phyloP scores from a whole-genome alignment of 305 asterid species.

The Fraxinus sp. region DNA sequence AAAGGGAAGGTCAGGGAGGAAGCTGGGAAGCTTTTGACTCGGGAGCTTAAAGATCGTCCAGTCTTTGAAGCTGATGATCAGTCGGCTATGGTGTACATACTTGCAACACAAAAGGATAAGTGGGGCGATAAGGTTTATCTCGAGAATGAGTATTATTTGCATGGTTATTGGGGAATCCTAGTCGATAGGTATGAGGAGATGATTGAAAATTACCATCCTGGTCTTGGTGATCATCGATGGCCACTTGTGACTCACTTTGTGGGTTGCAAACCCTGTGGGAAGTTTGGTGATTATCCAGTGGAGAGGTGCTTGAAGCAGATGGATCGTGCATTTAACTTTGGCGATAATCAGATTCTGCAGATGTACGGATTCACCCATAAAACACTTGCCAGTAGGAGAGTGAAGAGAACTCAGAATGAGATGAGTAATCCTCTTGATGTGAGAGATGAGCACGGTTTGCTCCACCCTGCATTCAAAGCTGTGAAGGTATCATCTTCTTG shows the following conservation, averaged over 20 bases:
- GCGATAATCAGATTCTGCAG: conserved; percentile 7
- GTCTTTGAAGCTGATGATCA: conserved; percentile 7
- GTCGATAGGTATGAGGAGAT: conserved; percentile 9
- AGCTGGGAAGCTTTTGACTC: conserved; percentile 5
- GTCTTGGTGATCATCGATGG: background rate
- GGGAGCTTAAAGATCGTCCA: background rate
- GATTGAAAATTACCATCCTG: background rate
- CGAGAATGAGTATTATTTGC: background rate
- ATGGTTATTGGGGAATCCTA: conserved; percentile 9
- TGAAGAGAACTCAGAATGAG: background rate
- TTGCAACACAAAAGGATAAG: background rate
- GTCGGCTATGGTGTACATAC: background rate
- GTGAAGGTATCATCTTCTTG: conserved; percentile 9
- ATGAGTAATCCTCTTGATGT: background rate
- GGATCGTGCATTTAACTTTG: conserved; percentile 13
- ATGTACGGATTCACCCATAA: conserved; percentile 7
- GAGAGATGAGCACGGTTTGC: conserved; percentile 1
- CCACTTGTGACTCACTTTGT: conserved; percentile 14
- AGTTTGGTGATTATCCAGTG: conserved; percentile 5
- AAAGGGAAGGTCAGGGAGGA: conserved; percentile 1
- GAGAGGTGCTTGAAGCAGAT: conserved; percentile 14
- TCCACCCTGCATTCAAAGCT: conserved; percentile 9
- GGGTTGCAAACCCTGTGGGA: conserved; percentile 7
- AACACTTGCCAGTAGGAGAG: conserved; percentile 4
- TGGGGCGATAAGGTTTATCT: background rate